Percentiles rank a stretch among this genome's conserved stretches.
Evolutionary conservation across 2,329 filamentous ascomycete genomes (phyloP).

Genomic region (Alternaria burnsii): DNA sequence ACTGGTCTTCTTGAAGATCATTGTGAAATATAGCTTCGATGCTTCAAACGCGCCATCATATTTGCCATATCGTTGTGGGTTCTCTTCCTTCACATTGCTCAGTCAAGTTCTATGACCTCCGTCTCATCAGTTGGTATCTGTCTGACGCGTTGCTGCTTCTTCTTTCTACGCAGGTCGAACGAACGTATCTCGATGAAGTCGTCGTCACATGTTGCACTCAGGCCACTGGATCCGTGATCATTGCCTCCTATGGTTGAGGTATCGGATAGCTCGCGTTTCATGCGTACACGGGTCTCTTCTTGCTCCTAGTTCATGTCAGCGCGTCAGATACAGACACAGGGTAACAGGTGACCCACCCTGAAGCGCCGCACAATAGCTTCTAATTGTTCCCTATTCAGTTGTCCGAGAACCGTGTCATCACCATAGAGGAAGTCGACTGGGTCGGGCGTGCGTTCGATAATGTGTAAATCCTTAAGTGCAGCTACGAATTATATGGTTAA

Average conservation of each 20-base stretch:
- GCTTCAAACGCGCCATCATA: not conserved
- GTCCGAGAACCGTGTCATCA: conserved; percentile 8
- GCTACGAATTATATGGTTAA: not conserved
- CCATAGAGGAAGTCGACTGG: conserved; percentile 19
- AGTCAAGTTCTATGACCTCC: conserved; percentile 13
- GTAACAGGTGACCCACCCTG: not conserved
- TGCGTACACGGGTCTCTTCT: not conserved
- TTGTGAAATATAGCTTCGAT: not conserved
- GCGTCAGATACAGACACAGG: no score
- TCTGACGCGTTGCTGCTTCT: conserved; percentile 6
- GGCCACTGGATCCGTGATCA: conserved; percentile 1
- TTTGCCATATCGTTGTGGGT: not conserved
- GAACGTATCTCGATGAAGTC: conserved; percentile 10
- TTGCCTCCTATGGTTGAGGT: conserved; percentile 8
- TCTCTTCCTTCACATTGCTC: not conserved
- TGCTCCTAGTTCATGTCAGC: not conserved
- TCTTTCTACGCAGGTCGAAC: conserved; percentile 5
- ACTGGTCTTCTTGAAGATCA: not conserved
- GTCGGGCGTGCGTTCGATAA: conserved; percentile 36
- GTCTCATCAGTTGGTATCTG: conserved; percentile 4
- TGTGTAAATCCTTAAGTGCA: conserved; percentile 38
- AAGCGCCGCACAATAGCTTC: conserved; percentile 11
- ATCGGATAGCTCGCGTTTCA: conserved; percentile 13
- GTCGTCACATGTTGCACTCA: not conserved
- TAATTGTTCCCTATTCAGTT: conserved; percentile 16